Base-by-base conservation (phyloP, 495 filamentous ascomycete species). In the Oidiodendron maius region DNA sequence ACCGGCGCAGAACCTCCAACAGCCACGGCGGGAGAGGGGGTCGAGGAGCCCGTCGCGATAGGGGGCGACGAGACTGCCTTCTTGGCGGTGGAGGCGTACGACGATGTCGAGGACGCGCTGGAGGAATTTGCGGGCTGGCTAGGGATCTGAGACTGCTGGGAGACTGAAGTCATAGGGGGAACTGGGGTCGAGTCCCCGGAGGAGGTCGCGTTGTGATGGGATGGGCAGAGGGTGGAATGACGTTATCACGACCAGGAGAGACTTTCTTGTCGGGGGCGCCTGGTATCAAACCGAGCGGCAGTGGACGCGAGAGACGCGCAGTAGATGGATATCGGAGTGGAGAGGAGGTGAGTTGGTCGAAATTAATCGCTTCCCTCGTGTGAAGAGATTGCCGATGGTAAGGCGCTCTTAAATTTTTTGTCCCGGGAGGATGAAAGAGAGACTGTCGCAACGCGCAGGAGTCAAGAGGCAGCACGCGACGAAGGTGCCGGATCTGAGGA, bases 41-140 rank as follows among this genome's bases (percentile, higher is more conserved):
- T 65, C 58, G 70, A 69, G 55, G 85, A 80, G 71, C 83, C 82
- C 61, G 80, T 74, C 74, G 83, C 84, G 69, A 83, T 80, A 68
- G 82, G 76, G 52, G 81, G 75, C 63, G 77, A 73, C 52, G 75
- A 69, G 51, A 77, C 71, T 50, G 67, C 69, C 77, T 86, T 91
- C 74, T 89, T 90, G 61, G 81, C 83, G 70, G 87, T 86, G 74
- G 80, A 72, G 54, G 78, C 68, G 81, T 84, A 82, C 63, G 80
- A 84, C 69, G 76, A 71, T 65, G 78, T 72, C 66, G 77, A 66
- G 61, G 79, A 69, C 57, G 81, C 72, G 64, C 75, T 71, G 68
- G 73, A 81, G 70, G 48, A 39, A 44, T 51, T 59, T 10, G 56
- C 51, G 52, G 54, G 51, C 55, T 52, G 55, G 53, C 34, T 57